Percentiles rank a stretch among this genome's conserved stretches.
Evolutionary conservation across 73 alveolate species (phyloP).

Genomic region (Paramecium caudatum): DNA sequence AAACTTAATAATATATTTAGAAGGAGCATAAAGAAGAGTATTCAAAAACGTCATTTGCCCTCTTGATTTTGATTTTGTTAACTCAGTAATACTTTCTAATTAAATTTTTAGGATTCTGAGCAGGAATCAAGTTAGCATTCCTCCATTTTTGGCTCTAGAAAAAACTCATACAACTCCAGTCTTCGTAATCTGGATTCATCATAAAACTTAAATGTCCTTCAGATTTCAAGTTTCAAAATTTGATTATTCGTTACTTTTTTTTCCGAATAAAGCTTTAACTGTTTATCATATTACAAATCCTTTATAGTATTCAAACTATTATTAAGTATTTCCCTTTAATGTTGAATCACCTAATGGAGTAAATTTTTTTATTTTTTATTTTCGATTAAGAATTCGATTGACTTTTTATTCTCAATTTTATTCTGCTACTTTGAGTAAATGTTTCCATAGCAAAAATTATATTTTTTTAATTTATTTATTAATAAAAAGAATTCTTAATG

Average conservation of each 20-base stretch:
- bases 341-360: too few relatives aligned
- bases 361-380: too few relatives aligned
- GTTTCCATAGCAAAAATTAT: too few relatives aligned
- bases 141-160: neutral
- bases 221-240: conserved; percentile 7
- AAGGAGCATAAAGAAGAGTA: neutral
- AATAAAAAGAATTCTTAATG: too few relatives aligned
- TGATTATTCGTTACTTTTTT: neutral
- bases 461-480: too few relatives aligned
- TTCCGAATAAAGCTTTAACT: too few relatives aligned
- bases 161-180: neutral
- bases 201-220: neutral
- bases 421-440: too few relatives aligned
- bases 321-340: too few relatives aligned
- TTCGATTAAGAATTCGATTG: too few relatives aligned
- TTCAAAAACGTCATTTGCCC: neutral
- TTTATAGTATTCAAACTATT: too few relatives aligned
- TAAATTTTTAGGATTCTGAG: conserved; percentile 3
- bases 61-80: neutral
- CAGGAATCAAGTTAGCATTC: neutral
- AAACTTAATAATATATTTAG: neutral
- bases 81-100: neutral
- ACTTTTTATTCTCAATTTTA: too few relatives aligned
- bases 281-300: too few relatives aligned
- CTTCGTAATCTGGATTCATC: neutral